Evolutionary conservation across 768 basidiomycete genomes (phyloP), one percentile per base, ranked within the genome.

Genomic region (Tricholoma furcatifolium): DNA sequence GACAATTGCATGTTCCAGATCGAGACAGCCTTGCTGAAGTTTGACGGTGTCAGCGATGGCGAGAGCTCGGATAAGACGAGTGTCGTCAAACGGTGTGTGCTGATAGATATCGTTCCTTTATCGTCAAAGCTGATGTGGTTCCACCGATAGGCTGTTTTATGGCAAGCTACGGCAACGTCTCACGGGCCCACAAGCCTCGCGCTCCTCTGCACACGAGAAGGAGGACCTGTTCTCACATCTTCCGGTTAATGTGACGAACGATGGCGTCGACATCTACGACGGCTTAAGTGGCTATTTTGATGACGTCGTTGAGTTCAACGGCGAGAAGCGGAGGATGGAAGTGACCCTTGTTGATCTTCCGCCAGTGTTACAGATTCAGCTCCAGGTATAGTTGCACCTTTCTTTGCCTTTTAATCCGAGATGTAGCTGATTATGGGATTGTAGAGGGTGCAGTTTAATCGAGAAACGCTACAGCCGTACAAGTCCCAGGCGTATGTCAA

Each of bases 1-100:
- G 96, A 98, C 70, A 98, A 98, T 62, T 95, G 95, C 74, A 89
- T 99, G 79, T 97, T 97, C 72, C 97, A 98, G 69, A 93, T 98
- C 46, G 97, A 99, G 69, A 88, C 92, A 4, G 94, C 93, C 1
- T 67, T 93, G 43, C 75, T 93, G 35, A 89, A 89, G 62, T 88
- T 93, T 55, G 82, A 82, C 46, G 77, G 70, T 3, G 62, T 75
- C 45, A 68, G 67, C 52, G 81, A 75, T 34, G 74, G 65, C 9
- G 67, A 71, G 18, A 76, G 74, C 56, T 76, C 77, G 35, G 83
- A 84, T 50, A 84, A 83, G 62, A 80, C 78, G 0, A 92, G 92
- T 56, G 78, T 96, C 9, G 87, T 97, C 42, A 93, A 94, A 70
- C 77, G 87, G 94, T 93, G 43, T 11, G 59, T 58, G 36, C 15